These are phyloP conservation scores for Persicaria tinctoria DNA, from an alignment of 148 eudicot genomes.

Conservation along the genomic window DNA sequence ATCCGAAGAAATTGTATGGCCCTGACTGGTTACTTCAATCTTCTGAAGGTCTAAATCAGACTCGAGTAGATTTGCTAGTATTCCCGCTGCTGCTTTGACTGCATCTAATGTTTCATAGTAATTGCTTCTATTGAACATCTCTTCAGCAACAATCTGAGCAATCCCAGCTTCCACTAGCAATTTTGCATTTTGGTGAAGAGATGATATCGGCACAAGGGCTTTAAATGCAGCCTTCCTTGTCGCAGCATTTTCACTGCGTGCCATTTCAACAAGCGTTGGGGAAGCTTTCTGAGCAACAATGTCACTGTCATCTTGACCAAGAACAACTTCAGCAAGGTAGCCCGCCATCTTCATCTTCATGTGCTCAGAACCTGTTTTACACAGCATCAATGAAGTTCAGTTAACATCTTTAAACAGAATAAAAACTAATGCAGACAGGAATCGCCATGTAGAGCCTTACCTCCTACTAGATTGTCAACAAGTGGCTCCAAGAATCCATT, in stretches of 20 bases:
- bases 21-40: conserved; percentile 36
- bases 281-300: conserved; percentile 51
- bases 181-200: conserved; percentile 37
- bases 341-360: conserved; percentile 57
- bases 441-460: conserved; percentile 22
- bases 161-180: conserved; percentile 60
- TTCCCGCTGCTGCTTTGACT: conserved; percentile 49
- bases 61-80: conserved; percentile 72
- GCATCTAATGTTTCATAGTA: conserved; percentile 38
- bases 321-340: conserved; percentile 58
- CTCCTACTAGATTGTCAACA: conserved; percentile 50
- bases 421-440: background rate
- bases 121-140: conserved; percentile 42
- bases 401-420: background rate
- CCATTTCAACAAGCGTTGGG: conserved; percentile 59
- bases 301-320: conserved; percentile 43
- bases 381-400: background rate
- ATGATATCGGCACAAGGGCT: conserved; percentile 52
- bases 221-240: conserved; percentile 50
- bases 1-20: conserved; percentile 47
- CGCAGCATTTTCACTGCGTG: conserved; percentile 34
- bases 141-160: conserved; percentile 39
- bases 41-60: conserved; percentile 48
- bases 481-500: conserved; percentile 72
- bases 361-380: conserved; percentile 49